Evolutionary conservation across 2,329 filamentous ascomycete genomes (phyloP), one percentile per base, ranked within the genome.

Genomic region (Aureobasidium sp.): DNA sequence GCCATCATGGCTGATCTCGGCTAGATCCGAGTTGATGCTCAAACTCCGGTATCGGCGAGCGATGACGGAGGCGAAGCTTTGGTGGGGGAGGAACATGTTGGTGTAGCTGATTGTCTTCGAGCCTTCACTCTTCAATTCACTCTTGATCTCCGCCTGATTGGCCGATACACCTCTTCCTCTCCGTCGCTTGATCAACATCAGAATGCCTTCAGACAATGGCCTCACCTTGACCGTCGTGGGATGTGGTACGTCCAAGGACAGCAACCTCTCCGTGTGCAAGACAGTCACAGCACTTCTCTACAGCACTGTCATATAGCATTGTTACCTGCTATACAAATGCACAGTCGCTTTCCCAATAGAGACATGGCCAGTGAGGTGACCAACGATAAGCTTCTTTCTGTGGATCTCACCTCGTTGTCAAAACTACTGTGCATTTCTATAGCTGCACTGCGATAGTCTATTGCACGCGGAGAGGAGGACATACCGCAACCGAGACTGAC

Each of bases 141-240:
- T 11, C 12, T 39, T 1, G 3, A 25, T 17, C 8, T 15, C n/a
- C 49, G 34, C n/a, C 11, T 25, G n/a, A 37, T 37, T 52, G 48
- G 31, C 48, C 31, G 31, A 12, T 15, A 3, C 22, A 12, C 11
- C 5, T 37, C 25, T 5, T 15, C 27, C 17, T 29, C 27, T 29
- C 22, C 9, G 7, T 59, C 56, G 37, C 44, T 49, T 11, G 25
- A 5, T 22, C 1, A 22, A 29, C 36, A 29, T 37, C 37, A 55
- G 41, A 36, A 76, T 75, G 74, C 66, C 72, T 42, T 63, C 65
- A 56, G 67, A 71, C 41, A 70, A 73, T 52, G 74, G 74, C 68
- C 82, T 91, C 66, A 93, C 89, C 67, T 81, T 95, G 77, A 84
- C 90, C 65, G 84, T 94, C 65, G 81, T 96, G 63, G 91, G 91